Percentiles rank a stretch among this genome's conserved stretches.
These are phyloP conservation scores for Cadophora sp. DNA, from an alignment of 2,329 filamentous ascomycete species.

Conservation along the genomic window DNA sequence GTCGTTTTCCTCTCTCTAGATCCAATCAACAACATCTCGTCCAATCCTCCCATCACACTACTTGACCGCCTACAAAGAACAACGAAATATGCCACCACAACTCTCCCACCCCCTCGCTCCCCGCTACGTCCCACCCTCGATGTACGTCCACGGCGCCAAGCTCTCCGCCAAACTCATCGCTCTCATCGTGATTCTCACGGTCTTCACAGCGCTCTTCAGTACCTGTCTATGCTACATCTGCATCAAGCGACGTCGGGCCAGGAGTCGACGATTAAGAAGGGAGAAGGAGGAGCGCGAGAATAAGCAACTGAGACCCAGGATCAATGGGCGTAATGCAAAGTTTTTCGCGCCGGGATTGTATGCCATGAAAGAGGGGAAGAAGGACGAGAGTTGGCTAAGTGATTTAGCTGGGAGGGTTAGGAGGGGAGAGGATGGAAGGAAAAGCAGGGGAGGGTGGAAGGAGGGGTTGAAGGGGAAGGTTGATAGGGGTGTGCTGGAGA, in stretches of 20 bases:
- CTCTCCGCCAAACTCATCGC: constrained; percentile 22
- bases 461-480: neutral
- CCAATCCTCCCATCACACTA: neutral
- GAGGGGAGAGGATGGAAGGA: neutral
- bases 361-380: neutral
- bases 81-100: neutral
- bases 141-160: constrained; percentile 16
- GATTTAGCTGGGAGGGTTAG: neutral
- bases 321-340: constrained; percentile 19
- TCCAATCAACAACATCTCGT: too few species aligned
- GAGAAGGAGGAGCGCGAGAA: neutral
- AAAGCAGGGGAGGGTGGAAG: neutral
- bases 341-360: constrained; percentile 21
- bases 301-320: constrained; percentile 17
- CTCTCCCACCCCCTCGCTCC: neutral
- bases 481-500: neutral
- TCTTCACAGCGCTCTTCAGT: constrained; percentile 5
- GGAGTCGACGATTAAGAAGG: neutral
- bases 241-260: neutral
- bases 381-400: too few species aligned
- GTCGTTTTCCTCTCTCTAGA: too few species aligned
- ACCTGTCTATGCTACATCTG: constrained; percentile 18
- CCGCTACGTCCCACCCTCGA: constrained; percentile 17
- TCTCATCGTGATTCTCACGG: constrained; percentile 4
- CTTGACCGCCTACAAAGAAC: neutral